Conservation (phyloP, 73 alveolate species). For the Paramecium caudatum region DNA sequence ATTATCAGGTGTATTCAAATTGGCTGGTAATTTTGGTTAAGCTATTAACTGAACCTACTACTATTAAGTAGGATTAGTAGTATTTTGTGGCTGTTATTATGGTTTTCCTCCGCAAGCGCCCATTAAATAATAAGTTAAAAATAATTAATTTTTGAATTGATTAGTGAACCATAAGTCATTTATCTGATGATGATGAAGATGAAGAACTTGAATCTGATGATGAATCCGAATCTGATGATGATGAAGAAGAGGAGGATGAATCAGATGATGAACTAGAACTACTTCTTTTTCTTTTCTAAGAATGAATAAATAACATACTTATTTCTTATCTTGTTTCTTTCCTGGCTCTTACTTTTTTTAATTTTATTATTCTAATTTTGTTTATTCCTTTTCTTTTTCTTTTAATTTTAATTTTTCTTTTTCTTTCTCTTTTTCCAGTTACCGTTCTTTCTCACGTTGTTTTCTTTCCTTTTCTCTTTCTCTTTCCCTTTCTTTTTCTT, state of each 20-base stretch:
- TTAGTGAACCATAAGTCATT: too few species aligned
- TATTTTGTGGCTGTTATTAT: too few species aligned
- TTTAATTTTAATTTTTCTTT: not conserved
- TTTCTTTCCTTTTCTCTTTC: slow-evolving; percentile 5
- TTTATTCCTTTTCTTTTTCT: not conserved
- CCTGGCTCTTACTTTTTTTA: not conserved
- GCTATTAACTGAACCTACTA: too few species aligned
- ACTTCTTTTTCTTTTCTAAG: not conserved
- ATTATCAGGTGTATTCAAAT: too few species aligned
- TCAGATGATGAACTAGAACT: slow-evolving; percentile 13
- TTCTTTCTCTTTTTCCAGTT: slow-evolving; percentile 12
- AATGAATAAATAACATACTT: not conserved
- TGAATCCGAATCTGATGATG: slow-evolving; percentile 44
- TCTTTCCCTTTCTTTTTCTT: slow-evolving; percentile 16
- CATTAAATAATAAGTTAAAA: too few species aligned
- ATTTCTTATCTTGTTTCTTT: not conserved
- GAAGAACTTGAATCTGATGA: slow-evolving; percentile 15
- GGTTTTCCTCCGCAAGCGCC: too few species aligned
- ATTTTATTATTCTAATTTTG: not conserved
- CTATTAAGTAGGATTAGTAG: too few species aligned
- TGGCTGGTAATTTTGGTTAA: too few species aligned
- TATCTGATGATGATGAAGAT: not conserved
- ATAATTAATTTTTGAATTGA: too few species aligned
- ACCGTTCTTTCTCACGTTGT: not conserved
- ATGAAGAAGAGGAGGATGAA: slow-evolving; percentile 21